Base-by-base conservation (phyloP, 768 basidiomycete species). In the button mushroom (Agaricus bisporus) region DNA sequence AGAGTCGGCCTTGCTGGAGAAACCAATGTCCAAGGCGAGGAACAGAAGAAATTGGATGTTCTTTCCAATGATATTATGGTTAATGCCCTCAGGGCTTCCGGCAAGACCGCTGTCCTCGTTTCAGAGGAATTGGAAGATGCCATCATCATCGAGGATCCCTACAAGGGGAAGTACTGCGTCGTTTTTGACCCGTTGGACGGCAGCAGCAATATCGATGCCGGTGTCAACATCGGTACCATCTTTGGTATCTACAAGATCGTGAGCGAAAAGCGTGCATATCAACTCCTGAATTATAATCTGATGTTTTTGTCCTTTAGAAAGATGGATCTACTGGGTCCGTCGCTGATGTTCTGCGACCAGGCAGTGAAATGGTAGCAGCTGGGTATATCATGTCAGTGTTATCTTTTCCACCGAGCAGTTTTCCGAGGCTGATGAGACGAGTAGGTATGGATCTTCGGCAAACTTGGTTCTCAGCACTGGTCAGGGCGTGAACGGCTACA, bases 31-130 rank as follows among this genome's bases (percentile, higher is more conserved):
- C 92, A 95, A 70, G 97, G 97, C 18, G 97, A 98, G 69, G 97
- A 98, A 65, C 97, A 99, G 78, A 99, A 99, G 80, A 99, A 99
- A 73, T 80, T 99, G 49, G 95, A 97, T 64, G 86, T 97, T n/a
- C 76, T 97, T 29, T 89, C 93, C 12, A 98, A 99, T 68, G 95
- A 99, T 68, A 99, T 99, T 78, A 98, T 99, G 97, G 81, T 98
- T 63, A 98, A 98, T 64, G 87, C 95, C 44, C 81, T 99, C 32
- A 83, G 91, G 39, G 95, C 95, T 3, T 95, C 91, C n/a, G 93
- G 97, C 49, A 97, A 94, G 80, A 91, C 86, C 6, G 88, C 93
- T 12, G 97, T 99, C 12, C 87, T 99, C 60, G 93, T 99, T 57
- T 95, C 93, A 15, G 97, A 99, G 70, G 95, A 98, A 65, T 78